phyloP scores from a whole-genome alignment of 192 early-diverging fungal genomes.

The Chytriomyces sp. region DNA sequence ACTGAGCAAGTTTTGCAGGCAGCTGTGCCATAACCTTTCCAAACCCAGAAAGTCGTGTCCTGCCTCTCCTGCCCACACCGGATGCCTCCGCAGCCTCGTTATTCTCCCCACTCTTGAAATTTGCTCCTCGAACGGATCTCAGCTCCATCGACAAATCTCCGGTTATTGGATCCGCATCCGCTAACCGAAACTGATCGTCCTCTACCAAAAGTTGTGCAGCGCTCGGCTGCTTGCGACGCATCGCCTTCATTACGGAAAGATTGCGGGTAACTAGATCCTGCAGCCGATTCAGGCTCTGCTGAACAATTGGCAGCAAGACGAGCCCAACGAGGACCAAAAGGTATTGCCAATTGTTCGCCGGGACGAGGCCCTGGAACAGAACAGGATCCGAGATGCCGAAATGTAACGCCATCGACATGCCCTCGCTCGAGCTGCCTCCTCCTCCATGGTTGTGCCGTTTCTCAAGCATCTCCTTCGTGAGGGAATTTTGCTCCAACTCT shows the following conservation, averaged over 20 bases:
- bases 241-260: background rate
- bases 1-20: background rate
- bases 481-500: too few relatives aligned
- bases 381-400: slow-evolving; percentile 59
- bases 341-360: slow-evolving; percentile 52
- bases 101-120: background rate
- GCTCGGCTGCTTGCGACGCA: background rate
- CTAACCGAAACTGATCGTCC: background rate
- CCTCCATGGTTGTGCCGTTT: too few relatives aligned
- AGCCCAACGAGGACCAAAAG: slow-evolving; percentile 50
- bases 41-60: background rate
- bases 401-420: slow-evolving; percentile 73
- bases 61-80: background rate
- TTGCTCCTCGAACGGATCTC: background rate
- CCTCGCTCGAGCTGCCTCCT: background rate
- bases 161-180: background rate
- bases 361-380: slow-evolving; percentile 65
- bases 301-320: slow-evolving; percentile 57
- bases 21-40: background rate
- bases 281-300: slow-evolving; percentile 28
- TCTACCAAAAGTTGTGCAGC: background rate
- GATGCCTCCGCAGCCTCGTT: background rate
- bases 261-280: background rate
- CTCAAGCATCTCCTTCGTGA: too few relatives aligned
- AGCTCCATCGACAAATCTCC: background rate